These are phyloP conservation scores for Aristolochia contorta DNA, from an alignment of 164 flowering plant species.

Conservation along the genomic window DNA sequence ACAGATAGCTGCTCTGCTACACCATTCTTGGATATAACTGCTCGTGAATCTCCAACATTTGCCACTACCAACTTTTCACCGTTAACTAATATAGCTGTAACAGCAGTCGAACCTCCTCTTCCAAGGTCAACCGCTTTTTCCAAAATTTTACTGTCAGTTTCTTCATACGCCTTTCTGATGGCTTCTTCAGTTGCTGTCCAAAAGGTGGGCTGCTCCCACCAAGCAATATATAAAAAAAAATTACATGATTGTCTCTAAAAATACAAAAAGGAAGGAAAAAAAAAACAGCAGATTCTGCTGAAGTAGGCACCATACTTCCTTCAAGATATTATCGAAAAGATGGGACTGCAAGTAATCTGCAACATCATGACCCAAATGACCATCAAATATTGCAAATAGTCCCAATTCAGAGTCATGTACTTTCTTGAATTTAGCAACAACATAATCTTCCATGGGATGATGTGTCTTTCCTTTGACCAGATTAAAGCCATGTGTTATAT, in stretches of 20 bases:
- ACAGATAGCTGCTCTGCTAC: conserved; percentile 72
- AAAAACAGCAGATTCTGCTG: conserved; percentile 3
- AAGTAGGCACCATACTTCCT: conserved; percentile 45
- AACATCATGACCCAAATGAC: conserved; percentile 73
- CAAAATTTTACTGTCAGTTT: conserved; percentile 58
- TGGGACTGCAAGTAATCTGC: conserved; percentile 64
- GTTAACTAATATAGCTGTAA: conserved; percentile 82
- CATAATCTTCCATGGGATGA: conserved; percentile 89
- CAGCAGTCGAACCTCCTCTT: conserved; percentile 94
- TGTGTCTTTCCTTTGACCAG: conserved; percentile 65
- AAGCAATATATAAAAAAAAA: not conserved
- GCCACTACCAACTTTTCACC: conserved; percentile 73
- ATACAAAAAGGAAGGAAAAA: too few relatives aligned
- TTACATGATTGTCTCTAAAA: not conserved
- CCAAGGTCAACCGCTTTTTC: conserved; percentile 67
- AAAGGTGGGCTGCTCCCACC: conserved; percentile 51
- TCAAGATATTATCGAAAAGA: conserved; percentile 74
- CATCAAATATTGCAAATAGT: conserved; percentile 91
- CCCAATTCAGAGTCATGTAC: conserved; percentile 70
- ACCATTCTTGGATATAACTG: conserved; percentile 69
- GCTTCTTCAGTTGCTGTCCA: conserved; percentile 73
- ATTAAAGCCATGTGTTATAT: conserved; percentile 71
- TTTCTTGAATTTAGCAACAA: conserved; percentile 70
- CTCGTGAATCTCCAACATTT: conserved; percentile 90
- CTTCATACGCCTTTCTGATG: conserved; percentile 52